Evolutionary conservation across 257 asterid species (phyloP).

Genomic region (Ocimum tenuiflorum): DNA sequence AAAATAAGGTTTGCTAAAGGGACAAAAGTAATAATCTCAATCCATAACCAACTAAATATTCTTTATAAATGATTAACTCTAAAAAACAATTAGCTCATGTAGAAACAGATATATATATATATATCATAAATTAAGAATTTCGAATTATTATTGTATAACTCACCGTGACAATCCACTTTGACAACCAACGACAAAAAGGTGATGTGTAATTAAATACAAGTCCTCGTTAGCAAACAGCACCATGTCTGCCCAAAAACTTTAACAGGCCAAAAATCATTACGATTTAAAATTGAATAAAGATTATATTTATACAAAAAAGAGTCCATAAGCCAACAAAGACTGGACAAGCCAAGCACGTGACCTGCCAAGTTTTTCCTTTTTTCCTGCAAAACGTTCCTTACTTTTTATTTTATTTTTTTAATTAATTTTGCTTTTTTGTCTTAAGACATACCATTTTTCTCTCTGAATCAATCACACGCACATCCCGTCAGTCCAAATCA

Average conservation of each 20-base stretch:
- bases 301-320: not conserved
- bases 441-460: slow-evolving; percentile 40
- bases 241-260: slow-evolving; percentile 36
- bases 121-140: no score
- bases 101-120: no score
- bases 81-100: no score
- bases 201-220: slow-evolving; percentile 9
- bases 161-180: no score
- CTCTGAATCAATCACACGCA: slow-evolving; percentile 45
- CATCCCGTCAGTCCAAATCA: slow-evolving; percentile 62
- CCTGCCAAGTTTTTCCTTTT: slow-evolving; percentile 40
- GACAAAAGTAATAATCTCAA: no score
- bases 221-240: slow-evolving; percentile 19
- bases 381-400: not conserved
- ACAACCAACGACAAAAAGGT: not conserved
- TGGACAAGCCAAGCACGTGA: slow-evolving; percentile 88
- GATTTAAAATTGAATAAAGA: slow-evolving; percentile 13
- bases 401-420: not conserved
- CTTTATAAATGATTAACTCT: no score
- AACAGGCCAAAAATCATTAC: slow-evolving; percentile 31
- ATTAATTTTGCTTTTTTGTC: slow-evolving; percentile 19
- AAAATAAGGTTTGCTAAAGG: no score
- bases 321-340: slow-evolving; percentile 46
- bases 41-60: no score
- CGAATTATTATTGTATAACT: no score